Base-by-base conservation (phyloP, 345 rosid species). In the Eucalyptus curtisii region DNA sequence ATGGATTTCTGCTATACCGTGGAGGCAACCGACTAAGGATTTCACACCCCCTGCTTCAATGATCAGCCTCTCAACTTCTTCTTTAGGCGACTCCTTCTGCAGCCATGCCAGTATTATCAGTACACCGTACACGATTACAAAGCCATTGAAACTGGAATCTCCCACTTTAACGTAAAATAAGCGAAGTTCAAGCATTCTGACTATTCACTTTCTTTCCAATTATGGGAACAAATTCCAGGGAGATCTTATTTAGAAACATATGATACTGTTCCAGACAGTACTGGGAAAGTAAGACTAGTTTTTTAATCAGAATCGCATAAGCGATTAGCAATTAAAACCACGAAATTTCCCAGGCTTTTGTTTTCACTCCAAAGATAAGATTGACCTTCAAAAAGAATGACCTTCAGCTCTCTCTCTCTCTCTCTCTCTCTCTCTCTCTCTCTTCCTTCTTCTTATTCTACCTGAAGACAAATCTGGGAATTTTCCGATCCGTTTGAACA, bases 11-110 rank as follows among this genome's bases (percentile, higher is more conserved):
- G 97, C 86, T 85, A 94, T 89, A 8, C 97, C 95, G 86, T 96
- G 98, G 55, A 97, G 84, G 92, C 93, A 93, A 22, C 97, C 93
- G 10, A 97, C 93, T n/a, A 96, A 90, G 11, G 97, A 92, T 80
- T 96, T 95, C 27, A 95, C 88, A 24, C 97, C 97, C 6, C 95
- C 97, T 7, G 94, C 91, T 93, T 94, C 93, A 50, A 93, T 92
- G 89, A 95, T 95, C 11, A 96, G 90, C 89, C 85, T 95, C 93
- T 94, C 99, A 14, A 96, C 90, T 48, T 95, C 99, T 90, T 92
- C 93, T 88, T 95, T 95, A 5, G 95, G 91, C 16, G 48, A 71
- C 88, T 91, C 90, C 47, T 89, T 95, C 97, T 96, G 87, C 87
- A 87, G 45, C 50, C 27, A 53, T 24, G 30, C 44, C 42, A 50